A percentile compares a stretch with the other conserved stretches of the same genome.
Evolutionary conservation across 805 yeast species (phyloP).

Genomic region (Spathaspora sp.): DNA sequence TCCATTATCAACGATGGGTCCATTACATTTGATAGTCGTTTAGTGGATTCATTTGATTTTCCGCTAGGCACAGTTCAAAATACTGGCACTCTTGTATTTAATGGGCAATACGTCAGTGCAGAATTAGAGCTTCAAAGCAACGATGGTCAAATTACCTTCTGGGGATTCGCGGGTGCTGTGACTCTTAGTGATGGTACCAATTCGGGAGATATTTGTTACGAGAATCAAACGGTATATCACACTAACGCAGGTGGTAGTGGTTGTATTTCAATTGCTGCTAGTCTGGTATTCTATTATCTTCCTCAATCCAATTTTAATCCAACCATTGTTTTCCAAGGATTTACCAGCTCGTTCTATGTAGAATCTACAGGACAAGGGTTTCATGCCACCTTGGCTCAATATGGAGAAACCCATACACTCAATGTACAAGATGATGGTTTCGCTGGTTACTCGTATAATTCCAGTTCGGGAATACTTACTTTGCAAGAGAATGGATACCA

Average conservation of each 20-base stretch:
- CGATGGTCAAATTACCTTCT: background rate
- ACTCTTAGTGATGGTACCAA: background rate
- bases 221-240: background rate
- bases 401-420: no score
- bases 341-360: no score
- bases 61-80: background rate
- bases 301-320: background rate
- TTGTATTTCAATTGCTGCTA: background rate
- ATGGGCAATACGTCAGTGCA: background rate
- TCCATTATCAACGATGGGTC: background rate
- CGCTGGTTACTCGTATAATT: background rate
- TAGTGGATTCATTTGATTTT: background rate
- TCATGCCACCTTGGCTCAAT: no score
- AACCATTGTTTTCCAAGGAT: background rate
- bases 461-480: background rate
- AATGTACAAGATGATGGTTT: no score
- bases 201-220: background rate
- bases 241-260: background rate
- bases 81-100: background rate
- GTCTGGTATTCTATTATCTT: background rate
- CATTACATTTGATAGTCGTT: background rate
- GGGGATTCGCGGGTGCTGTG: background rate
- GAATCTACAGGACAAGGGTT: no score
- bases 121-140: background rate
- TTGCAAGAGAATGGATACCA: background rate